A percentile compares a stretch with the other conserved stretches of the same genome.
Conservation (phyloP, 352 stramenopile species). For the Paralagenidium karlingii region DNA sequence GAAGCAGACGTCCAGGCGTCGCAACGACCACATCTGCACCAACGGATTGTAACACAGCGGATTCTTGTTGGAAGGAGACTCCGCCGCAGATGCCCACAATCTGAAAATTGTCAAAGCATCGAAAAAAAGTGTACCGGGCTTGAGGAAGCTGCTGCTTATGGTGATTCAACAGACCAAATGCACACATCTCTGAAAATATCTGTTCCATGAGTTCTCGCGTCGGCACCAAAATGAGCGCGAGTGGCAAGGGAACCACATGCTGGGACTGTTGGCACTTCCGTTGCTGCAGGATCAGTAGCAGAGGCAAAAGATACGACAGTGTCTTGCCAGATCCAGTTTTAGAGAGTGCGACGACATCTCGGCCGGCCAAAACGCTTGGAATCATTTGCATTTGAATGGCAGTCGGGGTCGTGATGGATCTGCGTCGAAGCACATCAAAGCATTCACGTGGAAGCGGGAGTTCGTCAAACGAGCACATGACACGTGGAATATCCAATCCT, state of each 20-base stretch:
- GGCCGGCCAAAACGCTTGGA: conserved; percentile 57
- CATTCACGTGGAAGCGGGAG: conserved; percentile 13
- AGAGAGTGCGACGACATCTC: conserved; percentile 89
- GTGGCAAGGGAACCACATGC: conserved; percentile 6
- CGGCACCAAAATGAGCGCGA: conserved; percentile 87
- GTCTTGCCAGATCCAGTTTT: conserved; percentile 95
- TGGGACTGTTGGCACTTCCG: conserved; percentile 1
- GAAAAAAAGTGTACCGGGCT: conserved; percentile 65
- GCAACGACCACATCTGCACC: conserved; percentile 20
- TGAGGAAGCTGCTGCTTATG: conserved; percentile 89
- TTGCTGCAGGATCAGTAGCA: conserved; percentile 33
- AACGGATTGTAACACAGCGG: too few relatives aligned
- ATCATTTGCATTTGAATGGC: conserved; percentile 95
- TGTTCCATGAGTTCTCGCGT: conserved; percentile 95
- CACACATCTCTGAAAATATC: conserved; percentile 69
- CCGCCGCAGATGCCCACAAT: conserved; percentile 35
- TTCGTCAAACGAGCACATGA: conserved; percentile 20
- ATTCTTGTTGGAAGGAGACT: conserved; percentile 18
- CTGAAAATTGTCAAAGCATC: neutral
- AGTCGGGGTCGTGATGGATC: conserved; percentile 80
- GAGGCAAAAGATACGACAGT: conserved; percentile 92
- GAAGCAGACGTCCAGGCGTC: conserved; percentile 42
- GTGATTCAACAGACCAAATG: conserved; percentile 74
- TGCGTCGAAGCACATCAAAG: conserved; percentile 12
- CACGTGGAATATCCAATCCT: conserved; percentile 9